phyloP scores from a whole-genome alignment of 2,329 filamentous ascomycete species.

The Metarhizium robertsii region DNA sequence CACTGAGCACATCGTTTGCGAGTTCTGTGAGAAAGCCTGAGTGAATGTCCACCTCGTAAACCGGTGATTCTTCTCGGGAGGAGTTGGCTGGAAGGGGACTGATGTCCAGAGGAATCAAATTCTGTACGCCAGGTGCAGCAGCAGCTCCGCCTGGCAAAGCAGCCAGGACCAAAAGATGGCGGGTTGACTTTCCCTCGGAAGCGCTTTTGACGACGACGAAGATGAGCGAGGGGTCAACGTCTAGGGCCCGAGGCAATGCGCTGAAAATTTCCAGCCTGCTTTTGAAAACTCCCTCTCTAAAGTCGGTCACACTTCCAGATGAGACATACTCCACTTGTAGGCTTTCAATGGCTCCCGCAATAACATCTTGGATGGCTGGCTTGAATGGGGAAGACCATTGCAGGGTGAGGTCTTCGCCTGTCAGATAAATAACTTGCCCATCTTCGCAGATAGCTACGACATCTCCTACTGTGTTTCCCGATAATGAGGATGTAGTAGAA shows the following conservation, averaged over 20 bases:
- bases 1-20: constrained; percentile 39
- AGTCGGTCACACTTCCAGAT: constrained; percentile 35
- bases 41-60: constrained; percentile 51
- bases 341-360: constrained; percentile 20
- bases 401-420: constrained; percentile 37
- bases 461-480: constrained; percentile 18
- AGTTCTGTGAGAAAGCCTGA: constrained; percentile 57
- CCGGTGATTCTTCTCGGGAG: constrained; percentile 9
- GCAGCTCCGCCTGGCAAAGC: constrained; percentile 16
- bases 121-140: constrained; percentile 20
- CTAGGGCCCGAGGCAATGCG: constrained; percentile 38
- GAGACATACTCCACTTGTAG: constrained; percentile 42
- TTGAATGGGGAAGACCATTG: constrained; percentile 26
- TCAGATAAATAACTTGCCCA: constrained; percentile 52
- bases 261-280: constrained; percentile 42
- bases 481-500: constrained; percentile 12
- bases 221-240: constrained; percentile 41
- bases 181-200: constrained; percentile 18
- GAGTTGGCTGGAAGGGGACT: constrained; percentile 23
- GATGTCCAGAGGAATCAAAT: constrained; percentile 29
- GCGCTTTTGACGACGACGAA: constrained; percentile 37
- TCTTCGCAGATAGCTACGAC: constrained; percentile 50
- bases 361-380: constrained; percentile 24
- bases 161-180: constrained; percentile 25
- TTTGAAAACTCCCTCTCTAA: constrained; percentile 45